Evolutionary conservation across 768 basidiomycete species (phyloP).

Genomic region (Hydnomerulius pinastri): DNA sequence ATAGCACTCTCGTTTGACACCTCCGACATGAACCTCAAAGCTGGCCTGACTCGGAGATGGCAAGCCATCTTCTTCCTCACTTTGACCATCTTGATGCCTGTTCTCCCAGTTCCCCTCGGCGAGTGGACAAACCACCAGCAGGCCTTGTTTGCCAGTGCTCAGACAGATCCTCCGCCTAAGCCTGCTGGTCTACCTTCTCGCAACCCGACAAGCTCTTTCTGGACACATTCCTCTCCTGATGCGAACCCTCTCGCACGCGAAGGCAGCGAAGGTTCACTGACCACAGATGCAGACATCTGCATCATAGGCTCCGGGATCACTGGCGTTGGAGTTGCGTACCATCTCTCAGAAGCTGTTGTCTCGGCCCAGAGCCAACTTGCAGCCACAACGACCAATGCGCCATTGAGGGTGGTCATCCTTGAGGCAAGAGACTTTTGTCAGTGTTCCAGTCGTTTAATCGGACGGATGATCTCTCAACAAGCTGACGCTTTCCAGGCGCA

Average conservation of each 20-base stretch:
- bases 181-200: conserved; percentile 49
- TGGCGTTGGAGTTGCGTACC: conserved; percentile 74
- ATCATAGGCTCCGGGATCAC: conserved; percentile 84
- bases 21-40: too few species aligned
- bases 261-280: conserved; percentile 66
- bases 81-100: too few species aligned
- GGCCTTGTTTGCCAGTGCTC: conserved; percentile 3
- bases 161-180: too few species aligned
- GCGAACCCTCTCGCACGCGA: conserved; percentile 68
- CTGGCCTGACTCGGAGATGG: too few species aligned
- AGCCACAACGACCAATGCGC: too few species aligned
- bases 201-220: conserved; percentile 73
- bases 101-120: not conserved
- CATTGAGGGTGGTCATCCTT: conserved; percentile 60
- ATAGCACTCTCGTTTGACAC: too few species aligned
- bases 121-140: conserved; percentile 5
- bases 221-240: conserved; percentile 56
- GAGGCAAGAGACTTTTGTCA: conserved; percentile 88
- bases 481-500: conserved; percentile 46
- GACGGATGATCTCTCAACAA: not conserved
- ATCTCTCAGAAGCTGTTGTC: conserved; percentile 48
- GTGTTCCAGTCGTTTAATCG: conserved; percentile 26
- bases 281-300: conserved; percentile 64
- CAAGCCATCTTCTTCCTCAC: too few species aligned
- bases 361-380: conserved; percentile 1